Evolutionary conservation across 1,284 basidiomycete species (phyloP).

Genomic region (Rhodofomes roseus): DNA sequence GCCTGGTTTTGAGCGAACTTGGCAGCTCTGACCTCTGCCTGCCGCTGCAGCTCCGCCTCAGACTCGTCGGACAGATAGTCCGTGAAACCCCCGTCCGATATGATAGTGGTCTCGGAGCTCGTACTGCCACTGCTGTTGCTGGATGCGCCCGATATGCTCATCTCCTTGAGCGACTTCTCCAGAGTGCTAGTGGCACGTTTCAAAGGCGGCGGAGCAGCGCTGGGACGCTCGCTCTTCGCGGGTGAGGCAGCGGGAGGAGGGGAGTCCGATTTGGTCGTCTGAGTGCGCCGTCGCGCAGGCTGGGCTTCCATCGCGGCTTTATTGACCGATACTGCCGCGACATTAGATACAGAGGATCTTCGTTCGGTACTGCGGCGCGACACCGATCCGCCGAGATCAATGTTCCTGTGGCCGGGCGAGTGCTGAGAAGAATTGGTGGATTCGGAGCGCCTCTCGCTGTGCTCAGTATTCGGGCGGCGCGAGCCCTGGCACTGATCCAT

Average conservation of each 20-base stretch:
- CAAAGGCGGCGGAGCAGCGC: slow-evolving; percentile 9
- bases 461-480: slow-evolving; percentile 44
- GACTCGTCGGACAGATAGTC: slow-evolving; percentile 83
- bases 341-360: slow-evolving; percentile 47
- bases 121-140: slow-evolving; percentile 47
- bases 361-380: slow-evolving; percentile 42
- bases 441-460: slow-evolving; percentile 43
- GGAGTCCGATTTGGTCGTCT: slow-evolving; percentile 15
- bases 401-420: slow-evolving; percentile 57
- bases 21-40: slow-evolving; percentile 73
- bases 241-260: slow-evolving; percentile 7
- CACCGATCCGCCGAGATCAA: slow-evolving; percentile 48
- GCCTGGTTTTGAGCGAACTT: slow-evolving; percentile 71
- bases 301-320: slow-evolving; percentile 24
- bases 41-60: slow-evolving; percentile 76
- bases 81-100: slow-evolving; percentile 78
- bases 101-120: slow-evolving; percentile 70
- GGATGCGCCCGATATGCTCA: slow-evolving; percentile 41
- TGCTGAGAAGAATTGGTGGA: slow-evolving; percentile 32
- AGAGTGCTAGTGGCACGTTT: slow-evolving; percentile 25
- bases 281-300: slow-evolving; percentile 26
- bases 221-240: slow-evolving; percentile 11
- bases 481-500: slow-evolving; percentile 39
- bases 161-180: slow-evolving; percentile 35
- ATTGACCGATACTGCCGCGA: slow-evolving; percentile 28